phyloP scores from a whole-genome alignment of 352 stramenopile species.

The Blastocystis sp. region DNA sequence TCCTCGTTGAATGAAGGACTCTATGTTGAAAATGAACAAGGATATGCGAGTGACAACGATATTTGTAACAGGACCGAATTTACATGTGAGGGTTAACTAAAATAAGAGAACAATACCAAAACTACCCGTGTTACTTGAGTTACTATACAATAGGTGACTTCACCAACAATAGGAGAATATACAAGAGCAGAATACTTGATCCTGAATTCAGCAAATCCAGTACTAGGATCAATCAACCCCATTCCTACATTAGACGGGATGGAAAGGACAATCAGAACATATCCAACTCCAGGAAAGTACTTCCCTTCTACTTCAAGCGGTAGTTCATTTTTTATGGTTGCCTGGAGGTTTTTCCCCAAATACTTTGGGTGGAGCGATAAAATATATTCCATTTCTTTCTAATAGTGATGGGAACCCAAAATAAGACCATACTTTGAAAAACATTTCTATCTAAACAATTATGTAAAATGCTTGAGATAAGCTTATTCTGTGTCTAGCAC shows the following conservation, averaged over 20 bases:
- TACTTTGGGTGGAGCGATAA: constrained; percentile 56
- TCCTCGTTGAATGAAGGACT: neutral
- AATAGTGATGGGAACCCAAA: neutral
- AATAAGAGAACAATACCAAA: neutral
- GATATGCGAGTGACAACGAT: constrained; percentile 48
- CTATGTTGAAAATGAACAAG: neutral
- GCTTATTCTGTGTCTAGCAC: too few species aligned
- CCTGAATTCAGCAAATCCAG: constrained; percentile 39
- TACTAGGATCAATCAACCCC: constrained; percentile 47
- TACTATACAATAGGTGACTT: constrained; percentile 48
- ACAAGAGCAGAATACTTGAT: constrained; percentile 53
- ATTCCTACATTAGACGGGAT: constrained; percentile 15
- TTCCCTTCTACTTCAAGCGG: constrained; percentile 35
- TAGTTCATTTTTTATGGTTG: constrained; percentile 28
- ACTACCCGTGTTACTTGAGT: neutral
- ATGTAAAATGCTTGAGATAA: too few species aligned
- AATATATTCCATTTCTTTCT: constrained; percentile 62
- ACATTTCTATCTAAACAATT: neutral
- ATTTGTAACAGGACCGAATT: neutral
- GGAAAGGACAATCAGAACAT: constrained; percentile 44
- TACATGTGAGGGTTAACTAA: constrained; percentile 20
- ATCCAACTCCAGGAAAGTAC: constrained; percentile 41
- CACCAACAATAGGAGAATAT: constrained; percentile 21
- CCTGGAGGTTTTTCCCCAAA: constrained; percentile 52
- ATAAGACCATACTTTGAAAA: neutral